phyloP scores from a whole-genome alignment of 257 asterid genomes.

The Scutellaria minor region DNA sequence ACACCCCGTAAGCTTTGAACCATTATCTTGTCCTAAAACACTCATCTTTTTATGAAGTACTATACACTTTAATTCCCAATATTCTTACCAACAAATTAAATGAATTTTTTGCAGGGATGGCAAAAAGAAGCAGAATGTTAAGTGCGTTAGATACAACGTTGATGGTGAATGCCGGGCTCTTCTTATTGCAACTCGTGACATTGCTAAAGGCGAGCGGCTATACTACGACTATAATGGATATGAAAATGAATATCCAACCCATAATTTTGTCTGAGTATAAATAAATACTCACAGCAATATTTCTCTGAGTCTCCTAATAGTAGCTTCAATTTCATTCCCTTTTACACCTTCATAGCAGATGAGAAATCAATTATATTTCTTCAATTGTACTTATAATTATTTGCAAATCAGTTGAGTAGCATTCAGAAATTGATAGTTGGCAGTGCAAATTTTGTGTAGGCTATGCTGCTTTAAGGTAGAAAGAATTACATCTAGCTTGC shows the following conservation, averaged over 20 bases:
- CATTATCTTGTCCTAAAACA: constrained; percentile 33
- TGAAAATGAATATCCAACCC: constrained; percentile 90
- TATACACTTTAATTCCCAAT: too few species aligned
- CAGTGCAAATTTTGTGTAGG: constrained; percentile 25
- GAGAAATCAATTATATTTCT: constrained; percentile 25
- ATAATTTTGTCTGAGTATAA: constrained; percentile 58
- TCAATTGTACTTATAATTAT: constrained; percentile 27
- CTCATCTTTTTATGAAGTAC: not conserved
- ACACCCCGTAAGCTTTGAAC: constrained; percentile 61
- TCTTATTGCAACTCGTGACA: constrained; percentile 77
- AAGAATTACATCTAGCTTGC: not conserved
- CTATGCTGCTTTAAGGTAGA: constrained; percentile 22
- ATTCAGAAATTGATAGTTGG: constrained; percentile 30
- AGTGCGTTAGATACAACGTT: constrained; percentile 76
- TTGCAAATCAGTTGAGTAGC: constrained; percentile 30
- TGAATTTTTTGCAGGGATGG: constrained; percentile 69
- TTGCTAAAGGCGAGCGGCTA: constrained; percentile 81
- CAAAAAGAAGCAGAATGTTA: constrained; percentile 79
- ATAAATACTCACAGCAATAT: constrained; percentile 13
- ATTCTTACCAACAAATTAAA: constrained; percentile 34
- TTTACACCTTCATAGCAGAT: constrained; percentile 35
- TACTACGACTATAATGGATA: constrained; percentile 88
- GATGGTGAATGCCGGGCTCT: constrained; percentile 70
- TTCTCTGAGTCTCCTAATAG: not conserved
- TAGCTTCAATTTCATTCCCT: constrained; percentile 30